Conservation (phyloP, 129 eudicot genomes). For the Flaveria bidentis region DNA sequence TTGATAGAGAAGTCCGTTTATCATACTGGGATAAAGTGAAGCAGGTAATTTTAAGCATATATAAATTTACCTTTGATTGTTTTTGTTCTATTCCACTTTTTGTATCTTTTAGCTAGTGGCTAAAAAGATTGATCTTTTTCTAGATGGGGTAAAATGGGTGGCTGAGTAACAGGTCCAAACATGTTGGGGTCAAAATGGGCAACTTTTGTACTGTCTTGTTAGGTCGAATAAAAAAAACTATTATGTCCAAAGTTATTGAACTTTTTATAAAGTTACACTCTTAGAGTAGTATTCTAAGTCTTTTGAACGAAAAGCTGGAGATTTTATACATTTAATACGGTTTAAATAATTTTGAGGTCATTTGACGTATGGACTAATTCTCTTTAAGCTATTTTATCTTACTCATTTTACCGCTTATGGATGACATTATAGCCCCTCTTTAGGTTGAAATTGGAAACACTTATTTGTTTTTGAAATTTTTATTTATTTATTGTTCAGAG, state of each 20-base stretch:
- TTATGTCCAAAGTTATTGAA: not conserved
- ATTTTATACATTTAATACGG: not conserved
- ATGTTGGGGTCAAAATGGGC: not conserved
- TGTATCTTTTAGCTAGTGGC: not conserved
- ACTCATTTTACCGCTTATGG: not conserved
- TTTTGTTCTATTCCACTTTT: not conserved
- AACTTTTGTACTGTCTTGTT: not conserved
- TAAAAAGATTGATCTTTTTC: not conserved
- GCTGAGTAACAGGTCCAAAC: not conserved
- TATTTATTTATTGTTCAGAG: conserved; percentile 42
- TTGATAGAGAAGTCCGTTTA: conserved; percentile 96
- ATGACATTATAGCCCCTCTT: not conserved
- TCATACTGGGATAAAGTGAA: conserved; percentile 96
- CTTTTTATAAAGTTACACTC: not conserved
- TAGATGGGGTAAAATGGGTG: not conserved
- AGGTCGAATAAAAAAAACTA: not conserved
- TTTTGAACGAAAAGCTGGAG: not conserved
- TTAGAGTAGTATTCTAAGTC: not conserved
- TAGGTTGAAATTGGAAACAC: not conserved
- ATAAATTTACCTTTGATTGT: not conserved
- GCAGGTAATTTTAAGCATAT: conserved; percentile 54
- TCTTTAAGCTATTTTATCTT: not conserved
- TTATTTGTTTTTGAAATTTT: not conserved
- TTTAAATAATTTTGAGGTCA: not conserved
- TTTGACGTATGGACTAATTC: not conserved